A percentile compares a stretch with the other conserved stretches of the same genome.
Conservation (phyloP, 2,329 filamentous ascomycete genomes). For the Penicillium sp. region DNA sequence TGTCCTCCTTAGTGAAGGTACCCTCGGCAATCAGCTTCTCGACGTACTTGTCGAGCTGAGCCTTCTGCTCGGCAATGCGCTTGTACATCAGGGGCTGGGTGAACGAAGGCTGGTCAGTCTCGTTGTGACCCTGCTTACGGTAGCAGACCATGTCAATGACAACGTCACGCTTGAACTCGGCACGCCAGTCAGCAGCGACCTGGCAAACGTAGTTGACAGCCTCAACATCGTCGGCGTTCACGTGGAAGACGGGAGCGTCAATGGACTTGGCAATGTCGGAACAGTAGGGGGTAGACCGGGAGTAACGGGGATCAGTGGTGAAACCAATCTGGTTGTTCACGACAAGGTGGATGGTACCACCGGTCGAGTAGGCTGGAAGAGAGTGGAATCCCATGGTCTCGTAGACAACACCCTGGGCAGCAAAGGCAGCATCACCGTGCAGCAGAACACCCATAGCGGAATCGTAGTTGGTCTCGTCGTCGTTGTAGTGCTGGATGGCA, state of each 20-base stretch:
- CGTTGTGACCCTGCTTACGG: conserved; percentile 98
- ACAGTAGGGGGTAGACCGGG: conserved; percentile 96
- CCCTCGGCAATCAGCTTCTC: conserved; percentile 87
- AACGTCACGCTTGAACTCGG: conserved; percentile 97
- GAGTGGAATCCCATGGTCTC: conserved; percentile 98
- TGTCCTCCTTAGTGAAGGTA: conserved; percentile 94
- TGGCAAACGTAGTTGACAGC: conserved; percentile 98
- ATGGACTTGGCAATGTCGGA: conserved; percentile 99
- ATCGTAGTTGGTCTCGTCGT: conserved; percentile 83
- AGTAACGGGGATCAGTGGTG: conserved; percentile 95
- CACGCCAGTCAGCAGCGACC: conserved; percentile 94
- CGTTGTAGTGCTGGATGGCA: conserved; percentile 98
- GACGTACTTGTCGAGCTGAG: conserved; percentile 86
- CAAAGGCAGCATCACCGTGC: conserved; percentile 96
- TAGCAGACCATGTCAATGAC: conserved; percentile 99
- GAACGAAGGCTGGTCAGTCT: conserved; percentile 98
- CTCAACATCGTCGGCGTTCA: conserved; percentile 97
- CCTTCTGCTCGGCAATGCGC: conserved; percentile 80
- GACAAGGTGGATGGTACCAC: conserved; percentile 92
- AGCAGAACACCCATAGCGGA: conserved; percentile 94
- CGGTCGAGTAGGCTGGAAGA: conserved; percentile 92
- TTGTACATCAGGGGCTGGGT: conserved; percentile 99
- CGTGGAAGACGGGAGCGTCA: conserved; percentile 97
- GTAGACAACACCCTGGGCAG: conserved; percentile 94
- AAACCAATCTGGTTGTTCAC: conserved; percentile 99